Evolutionary conservation across 2,329 filamentous ascomycete species (phyloP), one percentile per base, ranked within the genome.

Genomic region (Beauveria asiatica): DNA sequence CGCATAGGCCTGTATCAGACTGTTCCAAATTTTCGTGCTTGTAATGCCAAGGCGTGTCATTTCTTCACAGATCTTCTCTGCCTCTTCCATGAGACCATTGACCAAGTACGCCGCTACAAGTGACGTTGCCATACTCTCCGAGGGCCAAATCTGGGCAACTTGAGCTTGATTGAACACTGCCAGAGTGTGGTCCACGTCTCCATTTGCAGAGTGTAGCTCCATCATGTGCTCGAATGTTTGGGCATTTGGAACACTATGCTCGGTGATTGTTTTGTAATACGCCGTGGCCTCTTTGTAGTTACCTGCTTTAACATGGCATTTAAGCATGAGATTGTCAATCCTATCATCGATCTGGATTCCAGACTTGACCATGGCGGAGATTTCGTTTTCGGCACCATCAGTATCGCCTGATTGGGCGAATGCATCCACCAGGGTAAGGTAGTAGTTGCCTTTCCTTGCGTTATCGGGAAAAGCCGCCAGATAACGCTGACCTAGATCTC

Each of bases 261-360:
- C 70, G 66, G 65, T 78, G 64, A 94, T 79, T 10, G 80, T 73
- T 19, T 85, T 78, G 66, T 95, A 92, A 53, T 80, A 79, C 7
- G 76, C 69, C 60, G 90, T 75, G 13, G 86, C 87, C 6, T 83
- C 82, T n/a, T 83, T 77, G 48, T 89, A 80, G 68, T 94, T 84
- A 52, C 83, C 79, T 1, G 82, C 81, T 65, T 84, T 84, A 19
- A 80, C 79, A 71, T 92, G 83, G 3, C 88, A 86, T 67, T 87
- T 84, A 50, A 97, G 77, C 30, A 96, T 73, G 23, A 86, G 85
- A 68, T 96, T 96, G 87, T 88, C 96, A 63, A 82, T 84, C 41
- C 78, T 70, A 1, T 80, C 70, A 64, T 84, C 83, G 7, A 86
- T 87, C 46, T 75, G 65, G 17, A 88, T 66, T 1, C 76, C 73